phyloP scores from a whole-genome alignment of 1,284 basidiomycete genomes.

The Irpex rosettiformis region DNA sequence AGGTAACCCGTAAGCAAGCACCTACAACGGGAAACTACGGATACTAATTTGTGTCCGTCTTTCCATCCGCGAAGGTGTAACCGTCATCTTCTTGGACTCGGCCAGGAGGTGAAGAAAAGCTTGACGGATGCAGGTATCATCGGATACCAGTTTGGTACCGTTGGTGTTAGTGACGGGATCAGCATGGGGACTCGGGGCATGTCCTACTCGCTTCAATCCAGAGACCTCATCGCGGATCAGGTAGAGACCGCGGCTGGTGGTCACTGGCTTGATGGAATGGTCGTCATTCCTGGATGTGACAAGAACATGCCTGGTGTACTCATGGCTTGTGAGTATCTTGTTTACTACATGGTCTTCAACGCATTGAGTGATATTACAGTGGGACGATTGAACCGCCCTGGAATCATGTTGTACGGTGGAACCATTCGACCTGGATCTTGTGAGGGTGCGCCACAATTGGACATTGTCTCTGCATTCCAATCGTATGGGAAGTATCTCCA shows the following conservation, averaged over 20 bases:
- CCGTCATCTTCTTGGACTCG: constrained; percentile 86
- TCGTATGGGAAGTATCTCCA: constrained; percentile 91
- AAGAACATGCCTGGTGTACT: constrained; percentile 98
- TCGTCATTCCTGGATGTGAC: constrained; percentile 94
- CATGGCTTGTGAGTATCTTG: constrained; percentile 75
- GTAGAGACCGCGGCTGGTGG: constrained; percentile 92
- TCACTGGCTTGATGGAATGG: constrained; percentile 98
- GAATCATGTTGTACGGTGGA: constrained; percentile 96
- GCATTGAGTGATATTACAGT: constrained; percentile 42
- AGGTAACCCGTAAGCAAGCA: constrained; percentile 37
- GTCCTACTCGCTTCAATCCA: constrained; percentile 93
- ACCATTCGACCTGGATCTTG: constrained; percentile 91
- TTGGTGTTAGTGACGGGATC: constrained; percentile 97
- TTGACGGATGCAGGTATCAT: constrained; percentile 73
- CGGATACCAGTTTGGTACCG: constrained; percentile 96
- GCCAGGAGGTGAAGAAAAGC: constrained; percentile 83
- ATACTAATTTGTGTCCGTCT: constrained; percentile 12
- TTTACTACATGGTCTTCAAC: constrained; percentile 24
- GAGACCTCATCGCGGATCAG: constrained; percentile 95
- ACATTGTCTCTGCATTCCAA: constrained; percentile 95
- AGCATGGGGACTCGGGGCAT: constrained; percentile 91
- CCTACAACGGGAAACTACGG: not conserved
- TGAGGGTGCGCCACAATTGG: constrained; percentile 75
- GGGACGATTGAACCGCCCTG: constrained; percentile 90
- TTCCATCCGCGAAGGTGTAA: constrained; percentile 67